Conservation (phyloP, 768 basidiomycete species). For the Trametes gibbosa region DNA sequence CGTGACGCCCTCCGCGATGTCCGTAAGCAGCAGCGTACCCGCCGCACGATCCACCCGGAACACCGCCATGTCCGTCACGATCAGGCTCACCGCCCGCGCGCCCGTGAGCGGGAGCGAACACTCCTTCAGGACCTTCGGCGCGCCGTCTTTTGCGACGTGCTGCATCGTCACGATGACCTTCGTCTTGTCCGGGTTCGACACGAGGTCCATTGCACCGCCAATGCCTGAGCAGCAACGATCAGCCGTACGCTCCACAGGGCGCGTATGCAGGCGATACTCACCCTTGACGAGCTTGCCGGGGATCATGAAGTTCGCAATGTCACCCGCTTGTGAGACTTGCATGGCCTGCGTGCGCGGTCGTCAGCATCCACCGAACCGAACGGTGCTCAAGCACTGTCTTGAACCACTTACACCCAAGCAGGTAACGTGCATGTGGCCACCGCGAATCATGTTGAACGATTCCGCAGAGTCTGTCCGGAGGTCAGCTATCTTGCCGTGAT, state of each 20-base stretch:
- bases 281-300: slow-evolving; percentile 89
- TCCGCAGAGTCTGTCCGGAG: slow-evolving; percentile 68
- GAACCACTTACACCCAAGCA: slow-evolving; percentile 72
- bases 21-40: slow-evolving; percentile 70
- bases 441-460: slow-evolving; percentile 96
- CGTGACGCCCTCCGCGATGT: slow-evolving; percentile 78
- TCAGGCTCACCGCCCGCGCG: slow-evolving; percentile 79
- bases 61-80: slow-evolving; percentile 88
- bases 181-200: slow-evolving; percentile 92
- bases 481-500: neutral
- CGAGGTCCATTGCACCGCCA: slow-evolving; percentile 93
- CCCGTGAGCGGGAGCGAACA: slow-evolving; percentile 87
- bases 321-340: slow-evolving; percentile 88
- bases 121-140: slow-evolving; percentile 77
- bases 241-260: neutral
- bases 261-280: slow-evolving; percentile 20
- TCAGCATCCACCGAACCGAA: neutral
- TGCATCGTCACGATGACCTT: slow-evolving; percentile 89
- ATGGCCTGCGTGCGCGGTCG: slow-evolving; percentile 57
- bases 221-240: slow-evolving; percentile 50
- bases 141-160: slow-evolving; percentile 85
- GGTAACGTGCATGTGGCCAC: slow-evolving; percentile 88
- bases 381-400: neutral
- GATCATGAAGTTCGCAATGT: slow-evolving; percentile 97
- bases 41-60: slow-evolving; percentile 79